Evolutionary conservation across 352 stramenopile species (phyloP).

Genomic region (Plasmopara halstedii): DNA sequence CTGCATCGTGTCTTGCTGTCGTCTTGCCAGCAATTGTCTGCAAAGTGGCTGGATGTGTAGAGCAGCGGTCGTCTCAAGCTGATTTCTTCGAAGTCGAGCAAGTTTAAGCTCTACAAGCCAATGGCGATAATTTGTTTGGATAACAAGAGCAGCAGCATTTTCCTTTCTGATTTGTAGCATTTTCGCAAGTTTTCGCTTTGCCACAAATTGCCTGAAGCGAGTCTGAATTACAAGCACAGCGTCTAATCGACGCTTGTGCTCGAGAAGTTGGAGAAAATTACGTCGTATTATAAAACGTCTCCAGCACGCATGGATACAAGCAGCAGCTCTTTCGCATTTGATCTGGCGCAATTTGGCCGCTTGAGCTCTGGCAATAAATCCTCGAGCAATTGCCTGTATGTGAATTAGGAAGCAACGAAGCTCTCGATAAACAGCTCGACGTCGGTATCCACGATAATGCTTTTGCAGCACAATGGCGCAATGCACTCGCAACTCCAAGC

Average conservation of each 20-base stretch:
- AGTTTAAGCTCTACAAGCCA: conserved; percentile 9
- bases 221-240: conserved; percentile 19
- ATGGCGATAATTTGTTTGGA: conserved; percentile 13
- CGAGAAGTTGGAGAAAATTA: conserved; percentile 13
- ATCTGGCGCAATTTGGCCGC: conserved; percentile 23
- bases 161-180: conserved; percentile 1
- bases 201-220: conserved; percentile 14
- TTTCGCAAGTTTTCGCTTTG: conserved; percentile 8
- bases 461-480: conserved; percentile 37
- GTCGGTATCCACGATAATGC: conserved; percentile 35
- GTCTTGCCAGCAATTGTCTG: conserved; percentile 6
- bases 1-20: conserved; percentile 3
- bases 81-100: neutral
- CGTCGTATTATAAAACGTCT: conserved; percentile 14
- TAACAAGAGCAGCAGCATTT: conserved; percentile 1
- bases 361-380: conserved; percentile 31
- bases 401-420: conserved; percentile 25
- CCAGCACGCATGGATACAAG: conserved; percentile 26
- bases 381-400: conserved; percentile 38
- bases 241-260: conserved; percentile 14
- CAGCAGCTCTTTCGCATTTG: conserved; percentile 25
- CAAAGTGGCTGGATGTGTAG: conserved; percentile 13
- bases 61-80: conserved; percentile 6
- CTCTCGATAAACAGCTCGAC: conserved; percentile 29
- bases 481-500: conserved; percentile 27